Evolutionary conservation across 2,329 filamentous ascomycete genomes (phyloP).

Genomic region (Talaromyces albobiverticillius): DNA sequence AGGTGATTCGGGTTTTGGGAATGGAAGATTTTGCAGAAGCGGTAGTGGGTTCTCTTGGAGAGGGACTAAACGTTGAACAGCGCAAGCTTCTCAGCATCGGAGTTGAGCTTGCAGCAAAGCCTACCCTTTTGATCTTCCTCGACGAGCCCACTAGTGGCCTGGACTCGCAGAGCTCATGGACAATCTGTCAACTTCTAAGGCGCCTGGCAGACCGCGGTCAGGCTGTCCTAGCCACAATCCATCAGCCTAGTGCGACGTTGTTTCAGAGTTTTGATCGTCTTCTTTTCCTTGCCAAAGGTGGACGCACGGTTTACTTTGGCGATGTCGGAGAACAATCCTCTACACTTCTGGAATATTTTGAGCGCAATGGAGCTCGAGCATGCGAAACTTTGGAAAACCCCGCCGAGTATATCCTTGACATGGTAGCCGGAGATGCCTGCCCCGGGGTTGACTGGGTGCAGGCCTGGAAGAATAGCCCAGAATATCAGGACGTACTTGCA

Average conservation of each 20-base stretch:
- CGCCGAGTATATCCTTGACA: conserved; percentile 54
- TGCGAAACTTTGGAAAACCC: conserved; percentile 72
- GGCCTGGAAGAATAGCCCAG: background rate
- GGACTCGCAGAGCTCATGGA: conserved; percentile 63
- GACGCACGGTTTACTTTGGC: conserved; percentile 77
- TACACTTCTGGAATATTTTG: conserved; percentile 71
- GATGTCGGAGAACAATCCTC: conserved; percentile 70
- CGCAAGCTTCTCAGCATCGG: conserved; percentile 62
- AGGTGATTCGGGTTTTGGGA: conserved; percentile 62
- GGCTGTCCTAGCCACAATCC: conserved; percentile 55
- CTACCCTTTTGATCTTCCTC: conserved; percentile 59
- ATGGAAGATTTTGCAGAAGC: conserved; percentile 82
- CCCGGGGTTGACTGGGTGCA: background rate
- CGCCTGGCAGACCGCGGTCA: conserved; percentile 58
- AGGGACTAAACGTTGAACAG: conserved; percentile 63
- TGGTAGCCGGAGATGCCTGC: background rate
- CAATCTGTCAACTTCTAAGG: conserved; percentile 60
- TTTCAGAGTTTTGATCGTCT: conserved; percentile 66
- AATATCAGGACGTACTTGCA: background rate
- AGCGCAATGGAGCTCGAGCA: conserved; percentile 63
- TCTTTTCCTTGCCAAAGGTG: conserved; percentile 72
- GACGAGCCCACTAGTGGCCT: conserved; percentile 62
- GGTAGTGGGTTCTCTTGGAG: conserved; percentile 75
- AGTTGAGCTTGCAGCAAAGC: conserved; percentile 58
- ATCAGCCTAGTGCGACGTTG: conserved; percentile 54